Percentiles rank a stretch among this genome's conserved stretches.
Conservation (phyloP, 2,329 filamentous ascomycete genomes). For the Arthrobotrys musiformis region DNA sequence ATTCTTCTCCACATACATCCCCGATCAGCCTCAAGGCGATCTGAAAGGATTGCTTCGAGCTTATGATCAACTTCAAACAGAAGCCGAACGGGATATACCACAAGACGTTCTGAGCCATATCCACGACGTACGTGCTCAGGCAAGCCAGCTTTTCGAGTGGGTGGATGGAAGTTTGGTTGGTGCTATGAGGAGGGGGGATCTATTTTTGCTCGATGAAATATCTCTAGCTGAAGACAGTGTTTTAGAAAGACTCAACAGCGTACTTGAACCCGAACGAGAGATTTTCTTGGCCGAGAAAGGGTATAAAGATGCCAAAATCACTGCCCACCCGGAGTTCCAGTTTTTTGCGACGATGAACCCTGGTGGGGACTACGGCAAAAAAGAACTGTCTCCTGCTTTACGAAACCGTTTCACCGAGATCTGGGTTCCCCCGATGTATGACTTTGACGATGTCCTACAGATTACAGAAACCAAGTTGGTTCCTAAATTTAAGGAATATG, state of each 20-base stretch:
- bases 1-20: constrained; percentile 62
- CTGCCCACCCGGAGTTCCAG: constrained; percentile 82
- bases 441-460: constrained; percentile 83
- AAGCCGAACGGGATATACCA: constrained; percentile 66
- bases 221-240: constrained; percentile 98
- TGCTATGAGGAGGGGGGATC: constrained; percentile 88
- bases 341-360: constrained; percentile 99
- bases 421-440: constrained; percentile 90
- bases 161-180: constrained; percentile 91
- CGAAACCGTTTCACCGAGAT: constrained; percentile 98
- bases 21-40: constrained; percentile 59
- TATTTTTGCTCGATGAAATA: constrained; percentile 96
- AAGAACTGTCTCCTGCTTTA: constrained; percentile 92
- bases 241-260: constrained; percentile 93
- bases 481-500: constrained; percentile 68
- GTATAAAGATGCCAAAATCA: constrained; percentile 80
- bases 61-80: constrained; percentile 69
- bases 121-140: constrained; percentile 69
- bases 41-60: constrained; percentile 70
- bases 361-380: constrained; percentile 97
- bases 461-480: constrained; percentile 83
- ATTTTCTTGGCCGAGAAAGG: constrained; percentile 95
- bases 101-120: constrained; percentile 65
- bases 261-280: constrained; percentile 86
- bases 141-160: constrained; percentile 94